phyloP scores from a whole-genome alignment of 2,329 filamentous ascomycete species.

The Camptophora hylomeconis region DNA sequence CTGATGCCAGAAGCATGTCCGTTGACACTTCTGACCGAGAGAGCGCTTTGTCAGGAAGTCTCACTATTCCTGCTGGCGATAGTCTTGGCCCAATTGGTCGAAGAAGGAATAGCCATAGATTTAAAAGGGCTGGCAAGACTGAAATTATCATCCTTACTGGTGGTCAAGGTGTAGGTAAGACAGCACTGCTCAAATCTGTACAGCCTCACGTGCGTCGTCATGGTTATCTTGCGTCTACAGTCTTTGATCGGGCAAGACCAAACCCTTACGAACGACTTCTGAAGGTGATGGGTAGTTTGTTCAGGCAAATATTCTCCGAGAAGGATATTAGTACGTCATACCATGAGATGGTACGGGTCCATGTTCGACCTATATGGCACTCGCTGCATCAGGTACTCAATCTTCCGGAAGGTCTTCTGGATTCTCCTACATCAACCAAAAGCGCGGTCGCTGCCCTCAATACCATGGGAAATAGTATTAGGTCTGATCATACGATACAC shows the following conservation, averaged over 20 bases:
- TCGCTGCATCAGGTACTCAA: conserved; percentile 45
- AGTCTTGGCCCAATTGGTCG: conserved; percentile 17
- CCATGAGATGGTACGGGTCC: conserved; percentile 43
- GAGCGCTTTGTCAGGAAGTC: conserved; percentile 20
- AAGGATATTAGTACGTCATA: conserved; percentile 49
- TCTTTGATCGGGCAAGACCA: conserved; percentile 46
- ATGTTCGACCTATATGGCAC: conserved; percentile 45
- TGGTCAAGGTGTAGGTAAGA: conserved; percentile 46
- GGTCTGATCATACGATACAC: conserved; percentile 12
- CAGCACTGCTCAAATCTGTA: conserved; percentile 45
- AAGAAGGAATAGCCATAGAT: conserved; percentile 33
- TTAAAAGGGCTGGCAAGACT: conserved; percentile 41
- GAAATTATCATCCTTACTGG: conserved; percentile 48
- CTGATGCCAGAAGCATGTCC: conserved; percentile 8
- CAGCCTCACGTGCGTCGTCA: conserved; percentile 43
- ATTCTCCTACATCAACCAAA: conserved; percentile 25
- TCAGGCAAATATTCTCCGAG: conserved; percentile 53
- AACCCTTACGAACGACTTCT: conserved; percentile 50
- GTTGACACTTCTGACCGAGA: conserved; percentile 24
- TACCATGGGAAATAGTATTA: conserved; percentile 10
- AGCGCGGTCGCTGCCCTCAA: conserved; percentile 3
- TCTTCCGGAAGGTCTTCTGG: conserved; percentile 51
- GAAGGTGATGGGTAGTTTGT: conserved; percentile 46
- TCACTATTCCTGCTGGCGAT: conserved; percentile 21
- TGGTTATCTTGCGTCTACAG: conserved; percentile 48